Evolutionary conservation across 768 basidiomycete genomes (phyloP), one percentile per base, ranked within the genome.

Genomic region (Pleurotus cornucopiae): DNA sequence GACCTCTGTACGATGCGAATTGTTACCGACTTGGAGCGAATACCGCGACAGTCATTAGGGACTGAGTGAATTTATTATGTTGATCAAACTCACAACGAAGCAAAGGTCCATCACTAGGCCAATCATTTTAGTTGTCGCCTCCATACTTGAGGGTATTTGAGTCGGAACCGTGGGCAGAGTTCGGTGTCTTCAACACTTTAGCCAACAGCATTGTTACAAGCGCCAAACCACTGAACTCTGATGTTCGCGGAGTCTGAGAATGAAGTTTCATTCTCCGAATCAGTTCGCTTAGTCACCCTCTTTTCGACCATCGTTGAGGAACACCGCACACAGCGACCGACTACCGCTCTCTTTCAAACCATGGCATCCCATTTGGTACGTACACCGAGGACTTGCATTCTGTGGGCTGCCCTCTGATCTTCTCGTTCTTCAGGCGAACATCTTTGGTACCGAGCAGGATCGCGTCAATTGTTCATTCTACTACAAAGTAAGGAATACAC

Each of bases 381-480:
- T 69, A 55, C 54, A 46, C 26, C 39, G 46, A 16, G 2, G 48
- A 3, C 18, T 30, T 16, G 30, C 37, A 18, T 21, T 54, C 18
- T 45, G 5, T 21, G 34, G 13, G 47, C 16, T 20, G 38, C 16
- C 14, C 38, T 49, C 34, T 37, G 61, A 44, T 60, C 59, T 58
- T 37, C 26, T 12, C 30, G 37, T 25, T 49, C 9, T 45, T 5
- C 57, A 95, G 86, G 94, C 94, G 59, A 94, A 95, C 60, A 98
- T 98, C 69, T 98, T 96, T 64, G 92, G 92, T 62, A 94, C 91
- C 59, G 91, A 93, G 71, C 91, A 92, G 71, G 90, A 92, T 68
- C 88, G 95, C 64, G 96, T 99, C 60, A 99, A 99, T 69, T 99
- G 96, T 68, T 98, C 95, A 1, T 98, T 99, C 77, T 98, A 97